phyloP scores from a whole-genome alignment of 345 rosid genomes.

The Populus euphratica region DNA sequence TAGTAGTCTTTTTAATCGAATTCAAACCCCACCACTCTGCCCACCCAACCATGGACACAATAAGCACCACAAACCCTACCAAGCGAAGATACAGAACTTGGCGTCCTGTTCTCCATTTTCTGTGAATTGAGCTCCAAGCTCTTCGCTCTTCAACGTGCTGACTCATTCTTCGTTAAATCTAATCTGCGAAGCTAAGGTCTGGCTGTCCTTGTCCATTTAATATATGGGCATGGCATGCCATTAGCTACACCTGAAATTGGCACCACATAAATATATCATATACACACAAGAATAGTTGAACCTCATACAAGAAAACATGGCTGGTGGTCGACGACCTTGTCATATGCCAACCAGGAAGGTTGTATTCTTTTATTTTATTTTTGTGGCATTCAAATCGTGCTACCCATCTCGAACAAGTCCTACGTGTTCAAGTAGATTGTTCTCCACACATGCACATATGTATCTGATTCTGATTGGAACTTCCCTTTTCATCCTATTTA shows the following conservation, averaged over 20 bases:
- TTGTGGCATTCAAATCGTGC: constrained; percentile 9
- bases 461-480: not conserved
- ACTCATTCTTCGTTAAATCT: not conserved
- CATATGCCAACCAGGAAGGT: not conserved
- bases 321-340: constrained; percentile 16
- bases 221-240: constrained; percentile 13
- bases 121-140: too few species aligned
- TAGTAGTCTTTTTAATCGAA: not conserved
- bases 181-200: not conserved
- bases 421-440: constrained; percentile 19
- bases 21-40: constrained; percentile 16
- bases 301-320: not conserved
- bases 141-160: not conserved
- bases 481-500: not conserved
- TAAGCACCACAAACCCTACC: constrained; percentile 5
- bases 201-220: constrained; percentile 13
- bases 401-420: not conserved
- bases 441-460: constrained; percentile 17
- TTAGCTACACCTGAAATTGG: constrained; percentile 15
- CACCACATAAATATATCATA: constrained; percentile 4
- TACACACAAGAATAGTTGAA: not conserved
- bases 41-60: constrained; percentile 22
- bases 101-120: not conserved
- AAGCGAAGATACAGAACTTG: not conserved
- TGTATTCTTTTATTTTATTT: not conserved